Base-by-base conservation (phyloP, 805 yeast species). In the Barnettozyma salicaria region DNA sequence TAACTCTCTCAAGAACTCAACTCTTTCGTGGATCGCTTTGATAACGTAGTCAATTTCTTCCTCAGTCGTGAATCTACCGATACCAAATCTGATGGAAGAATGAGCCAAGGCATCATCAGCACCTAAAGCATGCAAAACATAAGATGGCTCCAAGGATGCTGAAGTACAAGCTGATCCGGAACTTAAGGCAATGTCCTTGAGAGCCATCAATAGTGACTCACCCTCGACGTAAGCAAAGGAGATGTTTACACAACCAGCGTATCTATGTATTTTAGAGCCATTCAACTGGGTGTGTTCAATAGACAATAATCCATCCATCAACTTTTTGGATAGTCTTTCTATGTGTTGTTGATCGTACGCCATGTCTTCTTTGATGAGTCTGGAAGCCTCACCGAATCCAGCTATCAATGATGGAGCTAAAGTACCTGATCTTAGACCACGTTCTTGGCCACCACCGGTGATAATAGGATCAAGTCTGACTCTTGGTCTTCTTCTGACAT, bases 111-210 rank as follows among this genome's bases (percentile, higher is more conserved):
- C 97, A 57, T 92, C 98, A 61, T 90, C 97, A 12, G 95, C 96
- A 38, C 98, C 98, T 32, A 92, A 69, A 0, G 98, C 97, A 53
- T 89, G 95, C 53, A 92, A 72, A 27, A 92, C 98, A 54, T 92
- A 92, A 6, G 96, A 87, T 10, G 98, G 98, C 63, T 92, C 98
- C 56, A 92, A 72, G 4, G 97, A 92, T 0, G 98, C 97, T 19
- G 97, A 90, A 4, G 98, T 92, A 72, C 98, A 92, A 4, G 98
- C 98, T 11, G 97, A 88, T 20, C 98, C 98, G 1, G 96, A 86
- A 44, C 94, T 80, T 48, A 92, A 70, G 0, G 98, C 98, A 56
- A 92, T 87, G 59, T 92, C 98, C 60, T 90, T 89, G 58, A 92
- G 74, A 2, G 97, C 98, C 98, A 92, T 92, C 54, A 92, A 69